Base-by-base conservation (phyloP, 345 rosid species). In the Populus euphratica region DNA sequence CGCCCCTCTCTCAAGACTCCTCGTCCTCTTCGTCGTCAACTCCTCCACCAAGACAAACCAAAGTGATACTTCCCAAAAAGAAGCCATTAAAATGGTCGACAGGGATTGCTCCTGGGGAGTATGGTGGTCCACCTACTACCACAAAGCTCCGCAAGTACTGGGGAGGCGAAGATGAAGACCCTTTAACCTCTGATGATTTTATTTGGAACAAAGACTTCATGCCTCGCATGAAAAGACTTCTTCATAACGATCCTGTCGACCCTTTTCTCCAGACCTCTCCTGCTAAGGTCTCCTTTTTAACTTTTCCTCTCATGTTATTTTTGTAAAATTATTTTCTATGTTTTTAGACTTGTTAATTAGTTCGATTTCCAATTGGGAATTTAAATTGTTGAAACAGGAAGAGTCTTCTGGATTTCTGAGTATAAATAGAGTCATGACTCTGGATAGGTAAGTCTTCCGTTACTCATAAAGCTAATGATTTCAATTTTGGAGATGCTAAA, bases 181-280 rank as follows among this genome's bases (percentile, higher is more conserved):
- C 99, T 68, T 85, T 93, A 56, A 90, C 88, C 68, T 95, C 99
- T 16, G 91, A 88, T 75, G 96, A 93, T 68, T 95, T 83, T 76
- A 93, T 95, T 61, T 95, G 98, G 98, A 93, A 95, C 87, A 93
- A 86, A 78, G 98, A 95, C 69, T 95, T 95, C 79, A 81, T 91
- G 94, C 86, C 77, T 74, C 92, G 90, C 35, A 90, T 93, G 92
- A 86, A 91, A 87, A 87, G 78, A 76, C 75, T 93, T 74, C 79
- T 94, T 71, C 84, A 4, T 47, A 14, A 87, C 68, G 86, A 87
- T 27, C 82, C 91, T 23, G 84, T 80, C 44, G 73, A 79, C 54
- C n/a, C 81, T 31, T 56, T 87, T 64, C 76, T 59, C 56, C 80
- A 85, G n/a, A 56, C 82, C 50, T 23, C 86, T 76, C 78, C 96